These are phyloP conservation scores for Lindgomyces ingoldianus DNA, from an alignment of 495 filamentous ascomycete genomes.

Conservation along the genomic window DNA sequence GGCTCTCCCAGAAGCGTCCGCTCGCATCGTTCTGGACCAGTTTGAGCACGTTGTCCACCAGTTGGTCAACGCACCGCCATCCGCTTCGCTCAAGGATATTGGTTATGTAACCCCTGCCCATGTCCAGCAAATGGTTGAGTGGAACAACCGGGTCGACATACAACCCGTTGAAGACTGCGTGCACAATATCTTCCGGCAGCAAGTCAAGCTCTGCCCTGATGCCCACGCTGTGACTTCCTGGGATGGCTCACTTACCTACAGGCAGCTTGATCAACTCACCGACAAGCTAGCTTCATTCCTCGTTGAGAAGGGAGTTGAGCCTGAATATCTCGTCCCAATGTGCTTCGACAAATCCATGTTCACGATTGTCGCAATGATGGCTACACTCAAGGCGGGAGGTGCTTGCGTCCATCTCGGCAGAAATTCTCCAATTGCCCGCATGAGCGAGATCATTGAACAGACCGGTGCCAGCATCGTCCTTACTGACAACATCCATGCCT, in stretches of 20 bases:
- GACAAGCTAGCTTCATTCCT: conserved; percentile 44
- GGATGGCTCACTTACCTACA: conserved; percentile 44
- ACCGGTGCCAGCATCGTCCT: conserved; percentile 18
- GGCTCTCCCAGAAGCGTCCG: conserved; percentile 11
- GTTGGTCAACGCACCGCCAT: conserved; percentile 7
- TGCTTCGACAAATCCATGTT: conserved; percentile 57
- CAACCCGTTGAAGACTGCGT: conserved; percentile 24
- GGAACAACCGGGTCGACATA: conserved; percentile 41
- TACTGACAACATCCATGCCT: conserved; percentile 15
- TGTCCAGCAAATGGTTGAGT: conserved; percentile 55
- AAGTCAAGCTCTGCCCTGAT: conserved; percentile 23
- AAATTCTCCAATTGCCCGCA: conserved; percentile 18
- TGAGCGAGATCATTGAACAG: conserved; percentile 19
- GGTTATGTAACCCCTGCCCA: conserved; percentile 43
- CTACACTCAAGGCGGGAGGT: conserved; percentile 46
- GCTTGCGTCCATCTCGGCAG: conserved; percentile 35
- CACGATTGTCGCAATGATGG: conserved; percentile 47
- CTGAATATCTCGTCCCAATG: conserved; percentile 53
- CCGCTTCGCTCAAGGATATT: conserved; percentile 9
- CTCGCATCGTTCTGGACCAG: conserved; percentile 26
- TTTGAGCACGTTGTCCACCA: conserved; percentile 31
- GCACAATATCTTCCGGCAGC: conserved; percentile 32
- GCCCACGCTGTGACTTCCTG: conserved; percentile 35
- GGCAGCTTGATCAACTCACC: conserved; percentile 42
- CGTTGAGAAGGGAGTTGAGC: conserved; percentile 47